Base-by-base conservation (phyloP, 116 monocot genomes). In the Posidonia oceanica region DNA sequence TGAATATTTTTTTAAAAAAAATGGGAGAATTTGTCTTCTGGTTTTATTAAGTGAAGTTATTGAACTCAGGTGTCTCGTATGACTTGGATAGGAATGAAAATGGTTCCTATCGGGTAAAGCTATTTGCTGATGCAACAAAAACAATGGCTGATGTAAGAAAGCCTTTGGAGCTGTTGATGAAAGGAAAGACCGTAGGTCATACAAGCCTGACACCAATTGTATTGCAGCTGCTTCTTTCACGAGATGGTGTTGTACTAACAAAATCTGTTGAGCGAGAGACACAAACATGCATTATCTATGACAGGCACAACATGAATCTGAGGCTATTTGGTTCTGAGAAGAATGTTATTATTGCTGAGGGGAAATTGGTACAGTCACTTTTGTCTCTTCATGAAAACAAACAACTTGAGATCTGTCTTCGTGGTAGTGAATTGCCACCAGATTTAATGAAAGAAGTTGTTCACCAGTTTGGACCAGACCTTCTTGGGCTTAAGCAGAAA, bases 371-470 rank as follows among this genome's bases (percentile, higher is more conserved):
- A 2, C 18, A 67, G 36, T 70, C 80, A 12, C 72, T 97, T 37
- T 66, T 84, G 3, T 56, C 81, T 3, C 60, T 87, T 38, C 80
- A 87, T 64, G 92, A 86, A 53, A 87, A 80, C 38, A 85, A 78
- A 71, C 80, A 74, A 22, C 75, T 89, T 60, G 79, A 89, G 22
- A 82, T 98, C 70, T 74, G 63, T 29, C 87, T 93, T 12, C 82
- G 85, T 3, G 83, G 81, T 20, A 67, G 65, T 36, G 74, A 77
- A 54, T 80, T 88, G n/a, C 99, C 93, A 17, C 79, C 83, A 38
- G 69, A 86, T 69, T 60, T 99, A 54, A 90, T 99, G 90, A 90
- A 93, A 75, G 80, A 88, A 69, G 75, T 99, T 23, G 82, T 93
- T 14, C 40, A 66, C 38, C 78, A 68, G 66, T 99, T 93, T 41